Base-by-base conservation (phyloP, 2,329 filamentous ascomycete species). In the Phyllosticta citrichinensis region DNA sequence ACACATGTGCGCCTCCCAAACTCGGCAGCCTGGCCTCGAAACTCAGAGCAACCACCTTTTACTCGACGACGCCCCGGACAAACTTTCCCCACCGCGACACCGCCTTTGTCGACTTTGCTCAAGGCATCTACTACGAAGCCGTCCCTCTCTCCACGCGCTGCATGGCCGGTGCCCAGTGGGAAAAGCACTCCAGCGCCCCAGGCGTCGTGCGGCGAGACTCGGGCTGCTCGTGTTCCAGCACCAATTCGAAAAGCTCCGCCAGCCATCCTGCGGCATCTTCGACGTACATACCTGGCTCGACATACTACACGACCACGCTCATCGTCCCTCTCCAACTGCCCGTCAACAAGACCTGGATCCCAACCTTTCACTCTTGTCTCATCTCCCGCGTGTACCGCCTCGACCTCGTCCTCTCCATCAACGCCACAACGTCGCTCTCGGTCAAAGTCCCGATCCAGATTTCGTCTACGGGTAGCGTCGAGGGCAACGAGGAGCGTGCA, bases 311-410 rank as follows among this genome's bases (percentile, higher is more conserved):
- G 2, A 79, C 85, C 6, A 77, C 77, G n/a, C 74, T 89, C 40
- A 69, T 87, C 1, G 81, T 88, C 1, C 87, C 87, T 0, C 75
- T 89, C 66, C 79, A 80, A 0, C 77, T 88, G 0, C 86, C 87
- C 0, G 67, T 69, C n/a, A 76, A 75, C 64, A 87, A 86, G 66
- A 75, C 79, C 25, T 87, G 87, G 69, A 74, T 87, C 20, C 87
- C 87, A 1, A 86, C 85, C 2, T 90, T 89, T 74, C 84, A 88
- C 74, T 80, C 81, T 50, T 90, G 87, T 70, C 79, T 89, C 58
- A 75, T 84, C 53, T 84, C 83, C n/a, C 79, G 87, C 58, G 74
- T 79, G 19, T 89, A 90, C 70, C 71, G 76, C 3, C 78, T 90
- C 14, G 81, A 84, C 58, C 72, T 89, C 61, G 75, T 77, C 14